Percentiles rank a stretch among this genome's conserved stretches.
Conservation (phyloP, 129 eudicot species). For the Pittosporum tobira region DNA sequence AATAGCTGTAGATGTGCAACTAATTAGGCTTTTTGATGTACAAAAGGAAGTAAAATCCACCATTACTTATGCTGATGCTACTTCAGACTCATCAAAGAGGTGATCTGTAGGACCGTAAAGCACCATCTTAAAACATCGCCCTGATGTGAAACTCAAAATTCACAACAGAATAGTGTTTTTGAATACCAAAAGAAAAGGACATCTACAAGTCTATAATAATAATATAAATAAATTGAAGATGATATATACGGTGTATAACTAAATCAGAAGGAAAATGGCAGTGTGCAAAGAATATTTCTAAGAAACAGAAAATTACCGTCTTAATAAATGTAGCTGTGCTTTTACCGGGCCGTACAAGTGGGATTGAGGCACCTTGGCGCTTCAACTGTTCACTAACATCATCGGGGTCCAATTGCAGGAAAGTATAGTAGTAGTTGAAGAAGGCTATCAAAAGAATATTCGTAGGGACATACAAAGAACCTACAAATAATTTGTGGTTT, state of each 20-base stretch:
- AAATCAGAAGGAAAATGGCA: not conserved
- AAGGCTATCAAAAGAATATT: constrained; percentile 80
- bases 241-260: not conserved
- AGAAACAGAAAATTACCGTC: constrained; percentile 41
- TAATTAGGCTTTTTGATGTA: not conserved
- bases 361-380: constrained; percentile 99
- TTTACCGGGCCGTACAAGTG: constrained; percentile 95
- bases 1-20: not conserved
- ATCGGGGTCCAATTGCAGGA: constrained; percentile 96
- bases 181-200: not conserved
- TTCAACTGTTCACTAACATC: constrained; percentile 96
- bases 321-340: constrained; percentile 84
- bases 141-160: not conserved
- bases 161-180: not conserved
- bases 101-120: not conserved
- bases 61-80: not conserved
- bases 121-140: not conserved
- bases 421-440: constrained; percentile 96
- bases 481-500: constrained; percentile 31
- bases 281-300: not conserved
- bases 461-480: constrained; percentile 84
- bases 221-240: not conserved
- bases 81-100: not conserved
- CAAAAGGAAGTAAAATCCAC: not conserved
- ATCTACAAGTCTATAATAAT: not conserved